phyloP scores from a whole-genome alignment of 805 yeast genomes.

The Hanseniaspora occidentalis region DNA sequence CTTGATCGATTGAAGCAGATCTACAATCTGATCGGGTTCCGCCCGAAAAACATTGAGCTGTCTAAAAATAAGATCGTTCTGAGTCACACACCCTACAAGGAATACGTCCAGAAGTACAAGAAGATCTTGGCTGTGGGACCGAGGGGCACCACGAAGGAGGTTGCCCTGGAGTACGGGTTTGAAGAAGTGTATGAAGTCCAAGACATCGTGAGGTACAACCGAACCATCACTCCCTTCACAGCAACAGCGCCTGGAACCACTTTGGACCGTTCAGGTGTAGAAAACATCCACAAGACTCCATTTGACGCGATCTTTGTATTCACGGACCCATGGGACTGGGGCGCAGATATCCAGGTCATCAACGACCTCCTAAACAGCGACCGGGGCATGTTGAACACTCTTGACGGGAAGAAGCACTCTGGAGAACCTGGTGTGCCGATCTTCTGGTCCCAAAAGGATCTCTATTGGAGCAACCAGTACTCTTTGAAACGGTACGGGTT shows the following conservation, averaged over 20 bases:
- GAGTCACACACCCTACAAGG: conserved; percentile 76
- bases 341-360: conserved; percentile 70
- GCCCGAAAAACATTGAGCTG: conserved; percentile 31
- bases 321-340: conserved; percentile 84
- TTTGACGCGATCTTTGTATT: conserved; percentile 74
- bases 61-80: conserved; percentile 59
- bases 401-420: conserved; percentile 20
- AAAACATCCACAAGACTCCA: conserved; percentile 34
- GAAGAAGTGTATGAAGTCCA: conserved; percentile 58
- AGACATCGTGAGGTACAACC: conserved; percentile 51
- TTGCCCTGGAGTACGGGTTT: conserved; percentile 71
- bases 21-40: conserved; percentile 16
- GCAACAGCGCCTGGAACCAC: not conserved
- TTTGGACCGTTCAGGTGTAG: conserved; percentile 7
- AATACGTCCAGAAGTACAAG: conserved; percentile 38
- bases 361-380: conserved; percentile 56
- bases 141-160: conserved; percentile 52
- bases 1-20: conserved; percentile 42
- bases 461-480: conserved; percentile 81
- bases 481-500: conserved; percentile 74
- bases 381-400: conserved; percentile 53
- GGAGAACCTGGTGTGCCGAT: conserved; percentile 52
- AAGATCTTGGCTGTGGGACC: conserved; percentile 78
- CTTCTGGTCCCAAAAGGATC: conserved; percentile 71
- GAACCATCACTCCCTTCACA: conserved; percentile 48